A percentile compares a stretch with the other conserved stretches of the same genome.
These are phyloP conservation scores for Aureobasidium sp. DNA, from an alignment of 2,329 filamentous ascomycete genomes.

Conservation along the genomic window DNA sequence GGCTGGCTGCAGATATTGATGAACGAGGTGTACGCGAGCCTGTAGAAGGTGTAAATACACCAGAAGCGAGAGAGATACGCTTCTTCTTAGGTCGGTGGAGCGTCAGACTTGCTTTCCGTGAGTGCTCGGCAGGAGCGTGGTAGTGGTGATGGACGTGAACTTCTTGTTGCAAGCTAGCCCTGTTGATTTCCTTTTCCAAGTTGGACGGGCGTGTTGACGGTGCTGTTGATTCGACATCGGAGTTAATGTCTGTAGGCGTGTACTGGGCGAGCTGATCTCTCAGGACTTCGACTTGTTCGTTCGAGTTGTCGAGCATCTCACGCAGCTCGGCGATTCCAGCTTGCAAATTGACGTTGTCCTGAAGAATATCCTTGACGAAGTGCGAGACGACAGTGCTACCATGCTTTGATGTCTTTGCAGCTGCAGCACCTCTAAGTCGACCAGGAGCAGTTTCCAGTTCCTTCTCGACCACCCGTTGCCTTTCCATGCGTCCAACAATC, in stretches of 20 bases:
- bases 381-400: constrained; percentile 74
- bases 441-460: constrained; percentile 74
- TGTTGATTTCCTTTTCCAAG: constrained; percentile 58
- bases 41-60: constrained; percentile 38
- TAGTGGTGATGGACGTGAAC: constrained; percentile 94
- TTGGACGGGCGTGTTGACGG: constrained; percentile 38
- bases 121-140: constrained; percentile 50
- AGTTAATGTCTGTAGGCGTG: constrained; percentile 51
- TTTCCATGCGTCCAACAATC: constrained; percentile 73
- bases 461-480: constrained; percentile 70
- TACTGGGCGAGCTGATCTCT: constrained; percentile 74
- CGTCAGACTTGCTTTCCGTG: constrained; percentile 22
- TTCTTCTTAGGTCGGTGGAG: constrained; percentile 62
- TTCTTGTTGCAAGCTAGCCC: constrained; percentile 64
- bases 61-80: constrained; percentile 54
- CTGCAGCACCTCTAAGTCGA: constrained; percentile 72
- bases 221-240: constrained; percentile 20
- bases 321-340: constrained; percentile 83
- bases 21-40: constrained; percentile 30
- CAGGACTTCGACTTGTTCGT: constrained; percentile 84
- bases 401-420: constrained; percentile 54
- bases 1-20: constrained; percentile 30
- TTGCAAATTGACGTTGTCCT: constrained; percentile 92
- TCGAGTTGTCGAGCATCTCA: constrained; percentile 83
- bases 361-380: constrained; percentile 89